Conservation (phyloP, 129 eudicot species). For the Flaveria linearis region DNA sequence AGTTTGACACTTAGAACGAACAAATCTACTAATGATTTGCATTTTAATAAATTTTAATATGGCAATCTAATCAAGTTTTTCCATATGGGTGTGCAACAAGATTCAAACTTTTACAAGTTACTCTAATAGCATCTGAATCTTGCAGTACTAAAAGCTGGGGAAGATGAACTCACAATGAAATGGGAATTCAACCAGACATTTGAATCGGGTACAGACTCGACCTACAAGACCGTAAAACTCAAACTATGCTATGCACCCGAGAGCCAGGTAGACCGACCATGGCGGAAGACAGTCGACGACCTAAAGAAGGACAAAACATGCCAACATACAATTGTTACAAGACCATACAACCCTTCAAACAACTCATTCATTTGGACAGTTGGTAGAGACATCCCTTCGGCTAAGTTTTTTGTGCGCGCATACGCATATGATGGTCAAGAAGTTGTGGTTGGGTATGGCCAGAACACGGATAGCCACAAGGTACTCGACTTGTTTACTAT, state of each 20-base stretch:
- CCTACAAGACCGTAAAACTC: constrained; percentile 62
- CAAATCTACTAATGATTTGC: background rate
- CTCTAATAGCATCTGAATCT: background rate
- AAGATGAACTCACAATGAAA: constrained; percentile 49
- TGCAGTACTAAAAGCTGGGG: constrained; percentile 67
- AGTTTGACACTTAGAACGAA: too few species aligned
- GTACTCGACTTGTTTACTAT: constrained; percentile 40
- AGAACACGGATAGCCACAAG: constrained; percentile 50
- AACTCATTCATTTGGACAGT: constrained; percentile 49
- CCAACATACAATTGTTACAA: constrained; percentile 46
- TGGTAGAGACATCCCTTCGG: constrained; percentile 52
- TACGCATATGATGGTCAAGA: constrained; percentile 42
- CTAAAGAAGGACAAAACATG: constrained; percentile 73
- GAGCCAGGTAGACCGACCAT: constrained; percentile 71
- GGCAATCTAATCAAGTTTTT: background rate
- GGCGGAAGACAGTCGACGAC: constrained; percentile 62
- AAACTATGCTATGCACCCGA: constrained; percentile 64
- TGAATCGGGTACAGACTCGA: constrained; percentile 50
- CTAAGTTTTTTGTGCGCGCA: constrained; percentile 59
- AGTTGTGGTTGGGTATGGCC: constrained; percentile 55
- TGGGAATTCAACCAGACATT: constrained; percentile 58
- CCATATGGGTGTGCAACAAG: background rate
- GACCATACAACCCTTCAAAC: constrained; percentile 49
- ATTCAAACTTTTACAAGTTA: background rate
- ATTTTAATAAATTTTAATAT: background rate